Conservation (phyloP, 2,329 filamentous ascomycete genomes). For the Ascochyta lentis region DNA sequence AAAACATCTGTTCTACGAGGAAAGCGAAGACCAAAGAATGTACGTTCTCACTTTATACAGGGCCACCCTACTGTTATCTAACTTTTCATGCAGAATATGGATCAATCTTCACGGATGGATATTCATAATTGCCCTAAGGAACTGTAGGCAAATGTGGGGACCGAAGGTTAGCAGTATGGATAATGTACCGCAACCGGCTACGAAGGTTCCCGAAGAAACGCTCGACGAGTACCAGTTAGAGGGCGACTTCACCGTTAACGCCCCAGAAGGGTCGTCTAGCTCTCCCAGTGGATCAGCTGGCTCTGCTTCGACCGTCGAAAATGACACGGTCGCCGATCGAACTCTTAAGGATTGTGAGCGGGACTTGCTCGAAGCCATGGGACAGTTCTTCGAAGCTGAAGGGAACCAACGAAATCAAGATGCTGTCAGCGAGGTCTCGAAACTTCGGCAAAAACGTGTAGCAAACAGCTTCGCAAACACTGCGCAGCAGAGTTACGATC, state of each 20-base stretch:
- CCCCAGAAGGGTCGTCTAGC: not conserved
- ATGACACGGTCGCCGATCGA: not conserved
- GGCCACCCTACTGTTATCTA: not conserved
- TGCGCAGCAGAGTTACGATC: not conserved
- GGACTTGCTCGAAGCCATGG: not conserved
- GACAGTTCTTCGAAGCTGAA: not conserved
- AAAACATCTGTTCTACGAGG: conserved; percentile 8
- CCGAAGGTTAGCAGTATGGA: not conserved
- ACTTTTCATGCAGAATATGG: not conserved
- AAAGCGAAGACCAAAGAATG: conserved; percentile 5
- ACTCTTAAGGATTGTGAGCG: not conserved
- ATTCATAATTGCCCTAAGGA: conserved; percentile 5
- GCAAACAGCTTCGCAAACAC: not conserved
- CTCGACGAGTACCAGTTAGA: not conserved
- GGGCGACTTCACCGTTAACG: not conserved
- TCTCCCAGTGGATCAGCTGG: not conserved
- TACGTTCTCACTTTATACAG: not conserved
- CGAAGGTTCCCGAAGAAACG: not conserved
- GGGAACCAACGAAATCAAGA: not conserved
- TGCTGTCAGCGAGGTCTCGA: not conserved
- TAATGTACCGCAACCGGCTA: not conserved
- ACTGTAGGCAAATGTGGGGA: not conserved
- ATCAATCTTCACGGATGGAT: conserved; percentile 13
- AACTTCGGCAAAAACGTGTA: not conserved
- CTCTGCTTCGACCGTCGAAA: not conserved